phyloP scores from a whole-genome alignment of 139 green algal species.

The Coccomyxa sp. region DNA sequence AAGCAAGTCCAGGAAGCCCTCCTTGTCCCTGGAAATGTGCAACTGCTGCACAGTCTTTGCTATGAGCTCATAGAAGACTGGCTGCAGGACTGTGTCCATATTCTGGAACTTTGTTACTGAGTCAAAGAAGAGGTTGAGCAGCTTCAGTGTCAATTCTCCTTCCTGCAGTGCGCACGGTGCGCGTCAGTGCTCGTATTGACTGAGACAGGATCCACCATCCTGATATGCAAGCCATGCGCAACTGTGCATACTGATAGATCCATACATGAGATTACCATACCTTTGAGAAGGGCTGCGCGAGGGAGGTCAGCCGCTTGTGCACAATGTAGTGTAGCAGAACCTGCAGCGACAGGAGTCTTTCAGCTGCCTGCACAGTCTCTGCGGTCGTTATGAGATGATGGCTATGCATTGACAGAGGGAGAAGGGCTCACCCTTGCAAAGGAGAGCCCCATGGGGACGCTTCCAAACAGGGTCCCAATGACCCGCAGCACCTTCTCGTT shows the following conservation, averaged over 20 bases:
- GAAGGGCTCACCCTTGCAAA: slow-evolving; percentile 16
- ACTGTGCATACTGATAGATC: not conserved
- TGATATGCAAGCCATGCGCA: not conserved
- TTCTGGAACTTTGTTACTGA: slow-evolving; percentile 33
- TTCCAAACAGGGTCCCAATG: slow-evolving; percentile 22
- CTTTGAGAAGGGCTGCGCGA: slow-evolving; percentile 19
- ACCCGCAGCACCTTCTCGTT: slow-evolving; percentile 47
- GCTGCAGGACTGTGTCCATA: slow-evolving; percentile 30
- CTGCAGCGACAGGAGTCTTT: not conserved
- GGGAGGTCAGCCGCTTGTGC: slow-evolving; percentile 18
- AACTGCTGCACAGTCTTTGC: slow-evolving; percentile 6
- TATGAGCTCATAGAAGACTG: slow-evolving; percentile 39
- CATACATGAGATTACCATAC: not conserved
- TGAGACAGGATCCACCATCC: too few species aligned
- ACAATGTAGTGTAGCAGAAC: slow-evolving; percentile 36
- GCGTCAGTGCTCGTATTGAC: too few species aligned
- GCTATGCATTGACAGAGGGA: too few species aligned
- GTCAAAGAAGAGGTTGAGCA: slow-evolving; percentile 61
- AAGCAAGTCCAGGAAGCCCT: slow-evolving; percentile 59
- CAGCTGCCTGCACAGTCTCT: too few species aligned
- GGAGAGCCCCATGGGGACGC: slow-evolving; percentile 1
- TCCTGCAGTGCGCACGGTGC: slow-evolving; percentile 37
- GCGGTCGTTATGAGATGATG: too few species aligned
- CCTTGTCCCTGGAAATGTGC: slow-evolving; percentile 18
- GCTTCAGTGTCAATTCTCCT: slow-evolving; percentile 39